Evolutionary conservation across 225 moss, liverwort and hornwort species (phyloP).

Genomic region (Polytrichum commune): DNA sequence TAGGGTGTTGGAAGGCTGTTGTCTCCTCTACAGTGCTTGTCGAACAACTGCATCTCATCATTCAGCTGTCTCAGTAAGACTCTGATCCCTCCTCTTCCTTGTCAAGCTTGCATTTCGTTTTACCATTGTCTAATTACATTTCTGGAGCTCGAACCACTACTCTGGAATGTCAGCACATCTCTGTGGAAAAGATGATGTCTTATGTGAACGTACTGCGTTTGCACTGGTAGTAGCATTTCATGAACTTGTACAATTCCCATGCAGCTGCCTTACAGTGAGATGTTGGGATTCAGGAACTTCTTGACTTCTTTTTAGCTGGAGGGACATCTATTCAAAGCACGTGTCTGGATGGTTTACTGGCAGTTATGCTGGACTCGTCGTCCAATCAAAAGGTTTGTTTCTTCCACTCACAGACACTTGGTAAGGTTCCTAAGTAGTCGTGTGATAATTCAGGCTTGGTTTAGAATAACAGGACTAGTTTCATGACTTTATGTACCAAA

Average conservation of each 20-base stretch:
- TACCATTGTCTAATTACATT: no score
- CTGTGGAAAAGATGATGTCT: no score
- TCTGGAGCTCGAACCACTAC: no score
- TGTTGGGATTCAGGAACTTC: constrained; percentile 63
- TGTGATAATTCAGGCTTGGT: no score
- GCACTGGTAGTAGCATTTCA: neutral
- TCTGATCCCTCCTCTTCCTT: neutral
- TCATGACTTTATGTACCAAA: no score
- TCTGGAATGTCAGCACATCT: no score
- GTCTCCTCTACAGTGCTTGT: constrained; percentile 77
- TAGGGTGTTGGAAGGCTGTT: constrained; percentile 90
- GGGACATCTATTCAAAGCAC: constrained; percentile 59
- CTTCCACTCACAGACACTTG: neutral
- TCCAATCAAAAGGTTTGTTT: constrained; percentile 78
- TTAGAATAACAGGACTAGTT: no score
- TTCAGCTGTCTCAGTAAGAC: constrained; percentile 44
- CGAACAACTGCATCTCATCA: constrained; percentile 65
- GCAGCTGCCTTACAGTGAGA: constrained; percentile 1
- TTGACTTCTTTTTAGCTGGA: constrained; percentile 65
- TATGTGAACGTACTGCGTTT: no score
- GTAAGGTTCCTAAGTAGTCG: no score
- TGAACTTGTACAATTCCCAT: neutral
- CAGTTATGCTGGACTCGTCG: constrained; percentile 75
- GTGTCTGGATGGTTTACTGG: constrained; percentile 86
- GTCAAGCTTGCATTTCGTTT: neutral